Base-by-base conservation (phyloP, 2,329 filamentous ascomycete genomes). In the Phyllosticta ampelicida region DNA sequence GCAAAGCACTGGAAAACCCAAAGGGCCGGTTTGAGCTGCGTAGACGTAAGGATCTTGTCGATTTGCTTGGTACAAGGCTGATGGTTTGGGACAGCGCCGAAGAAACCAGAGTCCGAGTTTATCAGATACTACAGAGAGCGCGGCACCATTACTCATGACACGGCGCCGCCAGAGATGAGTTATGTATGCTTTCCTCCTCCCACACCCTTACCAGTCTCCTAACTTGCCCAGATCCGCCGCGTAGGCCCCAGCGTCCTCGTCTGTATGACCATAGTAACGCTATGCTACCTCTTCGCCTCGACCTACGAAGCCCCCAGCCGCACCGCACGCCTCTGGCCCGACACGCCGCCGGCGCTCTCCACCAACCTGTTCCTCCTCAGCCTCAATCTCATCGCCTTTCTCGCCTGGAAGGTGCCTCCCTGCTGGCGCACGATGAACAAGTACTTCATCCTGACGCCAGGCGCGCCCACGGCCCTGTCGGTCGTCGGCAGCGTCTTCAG, bases 401-500 rank as follows among this genome's bases (percentile, higher is more conserved):
- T 78, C 21, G 72, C 77, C 26, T 90, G 86, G 85, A 80, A 79
- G 63, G 63, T 83, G 10, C 86, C 86, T 52, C 81, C 82, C 1
- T 65, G 84, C 28, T 92, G 86, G 85, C 71, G 74, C 11, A 55
- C 83, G 16, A 72, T 90, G 63, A 91, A 89, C 72, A 81, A 77
- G 62, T 86, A 86, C 73, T 84, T 89, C 72, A 74, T 87, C 48
- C 70, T 85, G 36, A 75, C 84, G 9, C 78, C 86, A 6, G 86
- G 82, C 6, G 86, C 87, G 9, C 79, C 79, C 61, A 79, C 86
- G 3, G 60, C 82, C 19, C n/a, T n/a, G n/a, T 79, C 80, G 62
- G 70, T 88, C 61, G 65, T 92, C 26, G 81, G 82, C 30, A 82
- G 82, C 63, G 74, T 82, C 54, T 88, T 90, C 73, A 87, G 84